Evolutionary conservation across 805 yeast genomes (phyloP), one percentile per base, ranked within the genome.

Genomic region (Monosporozyma aerobia): DNA sequence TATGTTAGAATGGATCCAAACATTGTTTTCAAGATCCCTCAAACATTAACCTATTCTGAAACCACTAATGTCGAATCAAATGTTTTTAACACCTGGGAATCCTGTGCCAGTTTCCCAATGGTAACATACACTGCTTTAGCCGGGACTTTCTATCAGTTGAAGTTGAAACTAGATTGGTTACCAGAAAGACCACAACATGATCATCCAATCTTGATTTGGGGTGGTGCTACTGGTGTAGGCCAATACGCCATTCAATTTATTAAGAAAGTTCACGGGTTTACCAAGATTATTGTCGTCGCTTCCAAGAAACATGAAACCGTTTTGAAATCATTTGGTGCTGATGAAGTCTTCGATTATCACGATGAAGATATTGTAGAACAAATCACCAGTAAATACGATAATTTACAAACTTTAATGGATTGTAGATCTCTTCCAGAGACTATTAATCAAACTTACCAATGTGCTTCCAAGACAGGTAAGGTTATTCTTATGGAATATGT

Each of bases 171-270:
- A 33, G 56, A 52, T n/a, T 61, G 63, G 63, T 53, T 56, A 47
- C 59, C 57, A 22, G 35, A 51, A 16, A 11, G 55, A 3, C 58
- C 61, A 7, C 70, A 72, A 48, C 53, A 57, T n/a, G 70, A 69
- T 44, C 69, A 69, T 54, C 68, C 69, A 51, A 59, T 81, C 33
- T 62, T 81, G 46, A 70, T 81, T 47, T 79, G 83, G 82, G 83
- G 84, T 60, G 90, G 85, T 56, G 79, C 87, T 14, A 74, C 85
- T 25, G 75, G 83, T n/a, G 73, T 82, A 13, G 89, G 88, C 23
- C 70, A 69, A 47, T 44, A 69, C 22, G 79, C 80, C 8, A 75
- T 81, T 49, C 90, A 84, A 70, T 56, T 81, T 40, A 82, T 82
- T 16, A 77, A 77, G 55, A 59, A 69, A 29, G 55, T 77, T 8